Evolutionary conservation across 345 rosid species (phyloP), one percentile per base, ranked within the genome.

Genomic region (Eucalyptus coolabah): DNA sequence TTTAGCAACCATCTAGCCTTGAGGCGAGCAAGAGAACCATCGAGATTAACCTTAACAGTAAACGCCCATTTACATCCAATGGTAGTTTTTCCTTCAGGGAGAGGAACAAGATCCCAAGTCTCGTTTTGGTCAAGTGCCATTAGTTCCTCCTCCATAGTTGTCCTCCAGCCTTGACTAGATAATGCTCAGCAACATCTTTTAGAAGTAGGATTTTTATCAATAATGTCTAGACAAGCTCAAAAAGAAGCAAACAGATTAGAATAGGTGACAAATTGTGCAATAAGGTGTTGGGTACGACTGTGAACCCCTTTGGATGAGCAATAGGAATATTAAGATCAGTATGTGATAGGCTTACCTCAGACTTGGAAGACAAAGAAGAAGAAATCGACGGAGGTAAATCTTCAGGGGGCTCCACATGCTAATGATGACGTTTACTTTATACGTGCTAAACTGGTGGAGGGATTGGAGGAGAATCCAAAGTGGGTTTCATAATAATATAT

Each of bases 401-500:
- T 63, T 5, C 5, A 63, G 9, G 72, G 34, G 72, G 17, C 32
- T 63, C 9, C 34, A 63, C 34, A 30, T 30, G 72, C 5, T 4
- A 3, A 63, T 30, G 34, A 30, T 32, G 18, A 63, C 5, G 0
- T 63, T 3, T 15, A 15, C 2, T 15, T 0, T 65, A 65, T 30
- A n/a, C 72, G 4, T 65, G 34, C 21, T n/a, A 0, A 15, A 30
- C 0, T 30, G 1, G 34, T 63, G 3, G 32, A 63, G 17, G 37
- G 32, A 65, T 4, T 30, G 10, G 5, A 14, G 72, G 37, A 65
- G 72, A n/a, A n/a, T 65, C 19, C 9, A 0, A 15, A 65, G 72
- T 65, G 19, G 72, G 32, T 65, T 65, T n/a, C 19, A 28, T 6
- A 63, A 63, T 30, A 0, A 63, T 5, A 30, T 63, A n/a, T 15